These are phyloP conservation scores for Penicillium concentricum DNA, from an alignment of 2,329 filamentous ascomycete species.

Conservation along the genomic window DNA sequence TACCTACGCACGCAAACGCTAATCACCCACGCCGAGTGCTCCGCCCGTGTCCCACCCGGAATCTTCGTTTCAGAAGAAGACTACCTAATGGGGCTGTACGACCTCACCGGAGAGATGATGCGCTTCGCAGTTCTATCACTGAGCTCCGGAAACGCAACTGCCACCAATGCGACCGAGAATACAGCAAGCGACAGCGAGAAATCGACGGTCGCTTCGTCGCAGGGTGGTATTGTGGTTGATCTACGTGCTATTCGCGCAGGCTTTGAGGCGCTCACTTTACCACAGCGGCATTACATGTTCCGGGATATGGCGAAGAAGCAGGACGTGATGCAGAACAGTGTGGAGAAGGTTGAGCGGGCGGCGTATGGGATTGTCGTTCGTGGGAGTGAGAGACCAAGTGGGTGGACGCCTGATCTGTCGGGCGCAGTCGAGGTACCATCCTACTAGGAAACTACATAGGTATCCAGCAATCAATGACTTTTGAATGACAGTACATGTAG, in stretches of 20 bases:
- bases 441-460: constrained; percentile 27
- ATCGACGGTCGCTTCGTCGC: constrained; percentile 28
- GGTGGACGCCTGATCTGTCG: constrained; percentile 81
- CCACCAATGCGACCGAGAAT: constrained; percentile 24
- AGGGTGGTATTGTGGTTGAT: constrained; percentile 73
- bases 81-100: constrained; percentile 87
- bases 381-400: constrained; percentile 82
- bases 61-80: constrained; percentile 75
- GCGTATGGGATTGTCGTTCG: constrained; percentile 85
- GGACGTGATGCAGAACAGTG: constrained; percentile 80
- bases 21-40: constrained; percentile 65
- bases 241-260: constrained; percentile 73
- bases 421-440: constrained; percentile 41
- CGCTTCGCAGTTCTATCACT: constrained; percentile 87
- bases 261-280: constrained; percentile 70
- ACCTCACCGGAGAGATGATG: constrained; percentile 96
- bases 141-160: constrained; percentile 65
- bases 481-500: neutral
- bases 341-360: constrained; percentile 89
- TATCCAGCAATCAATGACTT: neutral
- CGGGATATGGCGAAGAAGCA: constrained; percentile 75
- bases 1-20: constrained; percentile 78
- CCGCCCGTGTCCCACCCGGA: constrained; percentile 43
- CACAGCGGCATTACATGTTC: constrained; percentile 53
- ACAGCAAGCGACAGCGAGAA: constrained; percentile 5